Base-by-base conservation (phyloP, 805 yeast species). In the Saturnispora sanitii region DNA sequence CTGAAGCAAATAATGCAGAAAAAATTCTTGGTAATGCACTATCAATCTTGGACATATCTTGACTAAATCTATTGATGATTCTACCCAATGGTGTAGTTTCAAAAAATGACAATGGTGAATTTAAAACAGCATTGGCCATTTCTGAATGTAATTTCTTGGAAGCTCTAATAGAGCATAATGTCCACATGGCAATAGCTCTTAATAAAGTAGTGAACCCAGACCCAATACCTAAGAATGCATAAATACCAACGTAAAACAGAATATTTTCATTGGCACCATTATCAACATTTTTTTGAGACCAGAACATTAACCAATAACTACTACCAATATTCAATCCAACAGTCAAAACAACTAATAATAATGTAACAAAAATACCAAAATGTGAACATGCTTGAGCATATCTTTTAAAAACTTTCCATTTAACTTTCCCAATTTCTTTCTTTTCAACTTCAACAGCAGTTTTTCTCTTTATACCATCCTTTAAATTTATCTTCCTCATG, bases 41-140 rank as follows among this genome's bases (percentile, higher is more conserved):
- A 56, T 79, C 86, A 42, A 79, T 63, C 23, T 67, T 67, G 45
- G 67, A 68, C 45, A 79, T 67, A 58, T 79, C 86, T 51, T 75
- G 71, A 19, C 82, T 70, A 49, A 79, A 79, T 47, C 85, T 60
- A 53, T 79, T 79, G 54, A 77, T 64, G 15, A 79, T 69, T 51
- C 85, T 64, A 4, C 86, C 86, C 35, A 73, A 56, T 6, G 86
- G 86, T 0, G 84, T 79, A 0, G 82, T 70, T 48, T 79, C 85
- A 55, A 79, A 79, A 51, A 76, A 79, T 3, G 68, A 62, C 79
- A 79, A 75, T 35, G 85, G 84, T 1, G 82, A 67, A 37, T 68
- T 57, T 40, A 79, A 44, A 26, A 79, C 73, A 1, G 78, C 53
- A 4, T 45, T 41, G 0, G 77, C 76, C 82, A 79, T 75, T 21